Evolutionary conservation across 208 protist genomes (phyloP).

Genomic region (Porcisia deanei): DNA sequence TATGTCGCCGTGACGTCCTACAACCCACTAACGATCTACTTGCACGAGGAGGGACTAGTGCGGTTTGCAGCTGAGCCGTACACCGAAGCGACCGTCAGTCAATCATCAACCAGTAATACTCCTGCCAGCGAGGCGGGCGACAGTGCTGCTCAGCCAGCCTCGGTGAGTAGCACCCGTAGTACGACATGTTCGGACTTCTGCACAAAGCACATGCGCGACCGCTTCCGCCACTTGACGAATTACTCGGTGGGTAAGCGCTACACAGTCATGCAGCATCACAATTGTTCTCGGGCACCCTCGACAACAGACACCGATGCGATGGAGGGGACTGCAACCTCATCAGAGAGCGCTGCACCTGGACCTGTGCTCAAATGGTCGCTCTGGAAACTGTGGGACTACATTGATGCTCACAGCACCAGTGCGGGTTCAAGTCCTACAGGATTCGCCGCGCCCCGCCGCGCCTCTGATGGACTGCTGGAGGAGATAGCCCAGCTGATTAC

Average conservation of each 20-base stretch:
- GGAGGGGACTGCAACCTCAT: neutral
- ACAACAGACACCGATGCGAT: neutral
- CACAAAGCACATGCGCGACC: slow-evolving; percentile 22
- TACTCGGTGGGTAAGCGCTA: slow-evolving; percentile 86
- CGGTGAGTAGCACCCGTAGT: neutral
- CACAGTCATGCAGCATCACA: slow-evolving; percentile 13
- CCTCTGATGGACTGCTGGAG: slow-evolving; percentile 51
- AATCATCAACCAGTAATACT: slow-evolving; percentile 4
- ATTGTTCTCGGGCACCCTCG: neutral
- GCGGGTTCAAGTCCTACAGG: neutral
- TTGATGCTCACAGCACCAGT: slow-evolving; percentile 30
- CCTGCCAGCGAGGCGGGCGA: neutral
- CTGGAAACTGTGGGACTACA: slow-evolving; percentile 55
- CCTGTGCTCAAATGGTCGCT: slow-evolving; percentile 77
- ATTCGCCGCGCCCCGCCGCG: neutral
- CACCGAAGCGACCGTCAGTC: slow-evolving; percentile 10
- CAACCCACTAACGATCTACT: slow-evolving; percentile 88
- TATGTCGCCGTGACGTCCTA: slow-evolving; percentile 94
- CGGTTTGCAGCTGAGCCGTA: slow-evolving; percentile 94
- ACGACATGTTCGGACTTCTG: neutral
- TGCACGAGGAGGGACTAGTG: slow-evolving; percentile 94
- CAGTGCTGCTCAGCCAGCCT: neutral
- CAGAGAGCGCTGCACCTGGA: neutral
- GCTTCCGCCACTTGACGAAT: slow-evolving; percentile 93
- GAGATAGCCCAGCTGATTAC: slow-evolving; percentile 74